These are phyloP conservation scores for Aureobasidium namibiae DNA, from an alignment of 2,329 filamentous ascomycete species.

Conservation along the genomic window DNA sequence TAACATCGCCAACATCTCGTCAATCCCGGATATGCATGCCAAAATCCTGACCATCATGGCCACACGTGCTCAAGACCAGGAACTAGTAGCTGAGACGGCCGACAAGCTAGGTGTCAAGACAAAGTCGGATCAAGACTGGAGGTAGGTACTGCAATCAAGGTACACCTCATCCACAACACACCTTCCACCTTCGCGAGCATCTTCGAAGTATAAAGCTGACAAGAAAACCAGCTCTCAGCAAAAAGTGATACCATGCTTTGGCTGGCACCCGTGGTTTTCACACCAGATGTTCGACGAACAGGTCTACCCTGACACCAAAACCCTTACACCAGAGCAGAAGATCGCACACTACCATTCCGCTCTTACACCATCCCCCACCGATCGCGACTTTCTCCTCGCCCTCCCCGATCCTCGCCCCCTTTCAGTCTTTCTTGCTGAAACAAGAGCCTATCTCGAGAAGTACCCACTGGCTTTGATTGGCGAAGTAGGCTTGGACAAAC, in stretches of 20 bases:
- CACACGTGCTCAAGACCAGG: slow-evolving; percentile 66
- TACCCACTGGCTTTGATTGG: slow-evolving; percentile 62
- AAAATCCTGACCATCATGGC: slow-evolving; percentile 66
- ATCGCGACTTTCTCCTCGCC: slow-evolving; percentile 39
- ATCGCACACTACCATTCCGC: slow-evolving; percentile 59
- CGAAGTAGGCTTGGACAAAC: slow-evolving; percentile 70
- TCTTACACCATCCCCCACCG: slow-evolving; percentile 48
- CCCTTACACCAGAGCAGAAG: slow-evolving; percentile 35
- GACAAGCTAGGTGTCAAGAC: slow-evolving; percentile 42
- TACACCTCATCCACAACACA: neutral
- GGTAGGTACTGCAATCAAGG: slow-evolving; percentile 21
- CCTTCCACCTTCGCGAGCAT: neutral
- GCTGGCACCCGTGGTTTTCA: slow-evolving; percentile 84
- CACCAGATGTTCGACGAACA: slow-evolving; percentile 62
- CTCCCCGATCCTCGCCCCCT: slow-evolving; percentile 56
- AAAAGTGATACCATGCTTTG: slow-evolving; percentile 63
- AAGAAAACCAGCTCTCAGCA: slow-evolving; percentile 24
- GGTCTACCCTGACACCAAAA: slow-evolving; percentile 23
- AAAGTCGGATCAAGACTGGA: slow-evolving; percentile 20
- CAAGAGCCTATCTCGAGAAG: slow-evolving; percentile 45
- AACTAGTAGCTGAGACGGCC: slow-evolving; percentile 58
- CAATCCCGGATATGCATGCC: slow-evolving; percentile 58
- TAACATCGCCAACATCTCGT: slow-evolving; percentile 54
- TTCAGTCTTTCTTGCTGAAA: slow-evolving; percentile 49
- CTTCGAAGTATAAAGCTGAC: neutral